Percentiles rank a stretch among this genome's conserved stretches.
Evolutionary conservation across 2,329 filamentous ascomycete genomes (phyloP).

Genomic region (Cladosporium sp.): DNA sequence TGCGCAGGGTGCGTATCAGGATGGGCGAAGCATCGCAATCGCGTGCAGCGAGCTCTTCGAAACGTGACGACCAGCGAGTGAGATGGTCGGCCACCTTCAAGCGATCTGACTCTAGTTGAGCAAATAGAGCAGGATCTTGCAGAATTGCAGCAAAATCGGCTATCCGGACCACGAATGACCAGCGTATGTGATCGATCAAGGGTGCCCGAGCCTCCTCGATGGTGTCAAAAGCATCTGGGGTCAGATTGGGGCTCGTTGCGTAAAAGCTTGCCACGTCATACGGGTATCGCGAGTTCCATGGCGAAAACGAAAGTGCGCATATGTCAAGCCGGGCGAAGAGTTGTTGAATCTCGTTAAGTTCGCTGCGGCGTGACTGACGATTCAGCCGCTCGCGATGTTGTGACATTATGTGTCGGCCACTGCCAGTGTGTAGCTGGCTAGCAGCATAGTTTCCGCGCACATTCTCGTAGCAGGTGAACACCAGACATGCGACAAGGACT

Average conservation of each 20-base stretch:
- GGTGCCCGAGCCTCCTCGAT: constrained; percentile 21
- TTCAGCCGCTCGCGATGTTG: constrained; percentile 12
- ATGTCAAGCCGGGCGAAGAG: constrained; percentile 22
- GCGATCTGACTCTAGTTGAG: not conserved
- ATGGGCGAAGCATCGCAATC: not conserved
- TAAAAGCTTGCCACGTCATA: constrained; percentile 21
- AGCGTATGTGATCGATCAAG: constrained; percentile 20
- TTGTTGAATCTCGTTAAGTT: constrained; percentile 22
- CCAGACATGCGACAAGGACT: constrained; percentile 21
- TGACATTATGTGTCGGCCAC: constrained; percentile 19
- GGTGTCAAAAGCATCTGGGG: constrained; percentile 20
- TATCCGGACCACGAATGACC: not conserved
- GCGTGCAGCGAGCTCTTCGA: constrained; percentile 14
- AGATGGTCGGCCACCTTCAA: constrained; percentile 7
- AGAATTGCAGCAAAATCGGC: not conserved
- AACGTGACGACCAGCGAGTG: constrained; percentile 19
- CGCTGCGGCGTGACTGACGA: constrained; percentile 18
- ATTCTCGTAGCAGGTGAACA: constrained; percentile 21
- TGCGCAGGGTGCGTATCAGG: constrained; percentile 14
- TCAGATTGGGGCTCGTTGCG: constrained; percentile 14
- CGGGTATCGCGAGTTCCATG: constrained; percentile 18
- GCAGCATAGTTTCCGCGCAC: constrained; percentile 23
- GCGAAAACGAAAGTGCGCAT: constrained; percentile 18
- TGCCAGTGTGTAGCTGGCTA: constrained; percentile 22
- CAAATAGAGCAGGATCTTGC: not conserved